phyloP scores from a whole-genome alignment of 1,284 basidiomycete genomes.

The Puccinia hordei region DNA sequence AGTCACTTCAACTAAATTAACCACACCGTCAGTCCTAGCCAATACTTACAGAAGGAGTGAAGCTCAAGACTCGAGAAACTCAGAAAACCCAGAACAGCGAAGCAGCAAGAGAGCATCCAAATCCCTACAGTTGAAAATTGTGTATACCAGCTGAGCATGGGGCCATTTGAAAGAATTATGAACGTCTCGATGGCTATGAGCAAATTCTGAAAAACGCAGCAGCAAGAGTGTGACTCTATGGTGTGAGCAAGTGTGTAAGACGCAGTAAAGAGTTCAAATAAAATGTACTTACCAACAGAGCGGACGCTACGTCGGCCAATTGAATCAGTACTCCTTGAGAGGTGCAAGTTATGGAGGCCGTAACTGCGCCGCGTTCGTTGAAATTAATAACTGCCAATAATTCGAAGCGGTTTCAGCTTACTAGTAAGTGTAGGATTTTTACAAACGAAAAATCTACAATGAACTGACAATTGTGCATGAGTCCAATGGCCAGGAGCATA shows the following conservation, averaged over 20 bases:
- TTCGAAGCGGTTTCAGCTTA: neutral
- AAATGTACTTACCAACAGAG: constrained; percentile 20
- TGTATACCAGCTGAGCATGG: constrained; percentile 7
- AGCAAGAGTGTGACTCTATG: neutral
- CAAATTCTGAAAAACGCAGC: constrained; percentile 10
- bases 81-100: constrained; percentile 19
- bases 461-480: constrained; percentile 45
- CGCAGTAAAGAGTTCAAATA: neutral
- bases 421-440: neutral
- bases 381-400: neutral
- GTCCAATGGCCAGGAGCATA: constrained; percentile 28
- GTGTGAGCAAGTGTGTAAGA: neutral
- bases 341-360: constrained; percentile 16
- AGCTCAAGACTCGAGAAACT: constrained; percentile 20
- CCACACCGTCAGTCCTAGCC: neutral
- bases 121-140: constrained; percentile 15
- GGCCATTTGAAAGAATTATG: constrained; percentile 24
- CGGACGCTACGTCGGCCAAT: constrained; percentile 35
- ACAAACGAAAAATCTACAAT: neutral
- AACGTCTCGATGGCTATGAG: constrained; percentile 41
- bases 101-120: constrained; percentile 30
- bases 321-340: constrained; percentile 38
- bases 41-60: constrained; percentile 26
- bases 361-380: neutral
- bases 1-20: too few species aligned